Evolutionary conservation across 495 filamentous ascomycete genomes (phyloP).

Genomic region (Hypoxylon lienhwacheense): DNA sequence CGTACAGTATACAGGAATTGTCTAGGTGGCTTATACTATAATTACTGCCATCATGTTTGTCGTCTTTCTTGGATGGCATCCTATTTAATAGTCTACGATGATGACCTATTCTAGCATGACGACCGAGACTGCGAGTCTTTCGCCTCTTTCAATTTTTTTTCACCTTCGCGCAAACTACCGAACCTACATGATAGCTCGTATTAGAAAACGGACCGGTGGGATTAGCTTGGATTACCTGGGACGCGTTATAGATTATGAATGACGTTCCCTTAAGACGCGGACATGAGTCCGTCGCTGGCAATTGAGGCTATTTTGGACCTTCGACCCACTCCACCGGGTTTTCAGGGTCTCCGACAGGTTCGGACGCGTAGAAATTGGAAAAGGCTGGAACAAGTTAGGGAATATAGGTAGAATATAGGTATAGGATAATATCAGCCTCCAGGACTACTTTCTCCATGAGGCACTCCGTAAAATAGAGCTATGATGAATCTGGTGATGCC

Average conservation of each 20-base stretch:
- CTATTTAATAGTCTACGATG: constrained; percentile 11
- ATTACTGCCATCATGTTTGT: constrained; percentile 17
- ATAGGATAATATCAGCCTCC: too few relatives aligned
- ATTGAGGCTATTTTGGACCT: constrained; percentile 32
- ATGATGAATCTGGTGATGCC: constrained; percentile 25
- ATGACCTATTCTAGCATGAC: constrained; percentile 16
- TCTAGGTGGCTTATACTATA: constrained; percentile 23
- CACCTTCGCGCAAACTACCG: constrained; percentile 22
- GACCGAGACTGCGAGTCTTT: constrained; percentile 3
- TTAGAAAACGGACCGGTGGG: constrained; percentile 8
- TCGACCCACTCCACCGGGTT: constrained; percentile 30
- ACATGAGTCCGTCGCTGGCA: constrained; percentile 18
- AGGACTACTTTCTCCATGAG: constrained; percentile 18
- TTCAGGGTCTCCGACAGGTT: constrained; percentile 30
- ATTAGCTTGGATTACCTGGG: constrained; percentile 25
- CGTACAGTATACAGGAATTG: too few relatives aligned
- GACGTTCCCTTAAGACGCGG: constrained; percentile 14
- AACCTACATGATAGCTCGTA: constrained; percentile 6
- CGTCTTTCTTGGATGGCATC: constrained; percentile 4
- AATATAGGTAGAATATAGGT: too few relatives aligned
- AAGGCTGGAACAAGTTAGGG: neutral
- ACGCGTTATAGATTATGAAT: constrained; percentile 11
- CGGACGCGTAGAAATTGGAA: constrained; percentile 20
- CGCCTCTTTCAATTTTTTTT: constrained; percentile 1
- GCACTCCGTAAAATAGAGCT: constrained; percentile 23